Percentiles rank a stretch among this genome's conserved stretches.
Conservation (phyloP, 2,329 filamentous ascomycete genomes). For the Pestalotiopsis fici region DNA sequence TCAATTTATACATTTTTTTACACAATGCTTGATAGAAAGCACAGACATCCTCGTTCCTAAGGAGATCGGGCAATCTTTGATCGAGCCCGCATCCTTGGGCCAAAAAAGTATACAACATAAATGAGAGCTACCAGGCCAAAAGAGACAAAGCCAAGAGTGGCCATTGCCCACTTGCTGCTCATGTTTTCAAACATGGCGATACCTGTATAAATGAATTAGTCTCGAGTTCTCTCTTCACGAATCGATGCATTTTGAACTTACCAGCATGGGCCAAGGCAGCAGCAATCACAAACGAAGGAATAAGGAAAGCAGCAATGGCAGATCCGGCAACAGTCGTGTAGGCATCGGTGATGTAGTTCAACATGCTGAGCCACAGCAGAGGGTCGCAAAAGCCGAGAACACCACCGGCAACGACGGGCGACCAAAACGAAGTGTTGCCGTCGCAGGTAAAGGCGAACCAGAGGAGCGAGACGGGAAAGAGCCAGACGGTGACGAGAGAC, state of each 20-base stretch:
- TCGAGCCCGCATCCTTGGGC: conserved; percentile 29
- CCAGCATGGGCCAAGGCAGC: conserved; percentile 40
- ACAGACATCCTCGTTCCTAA: not conserved
- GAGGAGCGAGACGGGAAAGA: conserved; percentile 40
- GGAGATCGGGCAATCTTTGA: conserved; percentile 33
- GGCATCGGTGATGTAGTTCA: conserved; percentile 43
- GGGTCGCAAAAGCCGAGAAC: conserved; percentile 41
- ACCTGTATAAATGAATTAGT: conserved; percentile 15
- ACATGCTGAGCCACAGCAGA: conserved; percentile 42
- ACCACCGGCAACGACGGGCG: conserved; percentile 38
- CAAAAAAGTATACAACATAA: conserved; percentile 42
- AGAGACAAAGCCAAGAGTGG: conserved; percentile 39
- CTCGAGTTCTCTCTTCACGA: not conserved
- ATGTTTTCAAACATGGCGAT: conserved; percentile 38
- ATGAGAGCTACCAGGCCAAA: conserved; percentile 39
- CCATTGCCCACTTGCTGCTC: conserved; percentile 40
- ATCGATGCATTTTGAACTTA: conserved; percentile 18
- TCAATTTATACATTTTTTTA: not conserved
- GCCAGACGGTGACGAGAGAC: conserved; percentile 41
- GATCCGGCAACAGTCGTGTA: conserved; percentile 42
- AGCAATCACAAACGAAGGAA: conserved; percentile 41
- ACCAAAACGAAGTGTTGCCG: conserved; percentile 39
- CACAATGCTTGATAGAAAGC: not conserved
- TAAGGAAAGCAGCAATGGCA: conserved; percentile 42
- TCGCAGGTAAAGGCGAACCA: conserved; percentile 44